Base-by-base conservation (phyloP, 2,329 filamentous ascomycete genomes). In the Ophiostoma sp. region DNA sequence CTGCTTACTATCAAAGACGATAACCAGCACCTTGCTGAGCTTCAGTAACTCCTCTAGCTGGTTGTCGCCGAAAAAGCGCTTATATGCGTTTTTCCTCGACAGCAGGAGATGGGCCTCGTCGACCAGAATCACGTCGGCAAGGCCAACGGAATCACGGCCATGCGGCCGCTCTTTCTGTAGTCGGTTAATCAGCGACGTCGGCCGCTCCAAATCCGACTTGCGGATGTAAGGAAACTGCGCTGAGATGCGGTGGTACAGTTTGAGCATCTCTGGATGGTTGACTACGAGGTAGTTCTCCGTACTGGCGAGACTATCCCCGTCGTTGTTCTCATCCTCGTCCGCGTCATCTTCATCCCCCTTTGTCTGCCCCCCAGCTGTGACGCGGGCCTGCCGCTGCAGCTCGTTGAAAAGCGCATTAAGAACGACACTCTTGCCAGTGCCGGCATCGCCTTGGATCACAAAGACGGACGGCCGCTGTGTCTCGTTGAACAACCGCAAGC, bases 31-130 rank as follows among this genome's bases (percentile, higher is more conserved):
- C 11, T 49, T 49, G 6, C 45, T 16, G 12, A 49, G 45, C 45
- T 49, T 49, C 45, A 49, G 6, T 4, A 49, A 16, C 45, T 49
- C 45, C 45, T 49, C 45, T 16, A 49, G 45, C 45, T 49, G 45
- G 45, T 49, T 49, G 45, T 49, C 45, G 45, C 45, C 45, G n/a
- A 49, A 49, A 16, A 49, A 49, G 45, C 45, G 45, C 45, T 49
- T 49, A 16, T 49, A 49, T 16, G 45, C 45, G 45, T 49, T 49
- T 16, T 49, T 49, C 45, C n/a, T 49, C 12, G 45, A 49, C 6
- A 49, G 45, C 11, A 49, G 45, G 12, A 49, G 45, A 49, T 49
- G 45, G 4, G 45, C 45, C 45, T 49, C 45, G 45, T 49, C 45
- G 12, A 49, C 45, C 12, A 49, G 45, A 16, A 49, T 49, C 45